Evolutionary conservation across 179 eudicot genomes (phyloP).

Genomic region (Silene coronaria): DNA sequence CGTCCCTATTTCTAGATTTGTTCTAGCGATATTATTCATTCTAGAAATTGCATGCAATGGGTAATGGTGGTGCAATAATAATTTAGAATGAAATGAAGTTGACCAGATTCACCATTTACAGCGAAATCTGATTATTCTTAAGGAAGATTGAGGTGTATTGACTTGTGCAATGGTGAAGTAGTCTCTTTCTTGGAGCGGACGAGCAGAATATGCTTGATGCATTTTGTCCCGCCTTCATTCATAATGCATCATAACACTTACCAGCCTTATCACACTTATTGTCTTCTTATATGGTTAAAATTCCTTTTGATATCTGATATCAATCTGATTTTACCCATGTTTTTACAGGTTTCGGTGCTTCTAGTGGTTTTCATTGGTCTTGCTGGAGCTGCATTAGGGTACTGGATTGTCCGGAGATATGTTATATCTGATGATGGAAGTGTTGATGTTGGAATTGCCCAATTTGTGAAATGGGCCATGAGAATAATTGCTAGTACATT

Average conservation of each 20-base stretch:
- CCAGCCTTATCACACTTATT: background rate
- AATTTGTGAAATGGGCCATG: conserved; percentile 89
- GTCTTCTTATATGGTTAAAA: background rate
- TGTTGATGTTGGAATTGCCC: conserved; percentile 79
- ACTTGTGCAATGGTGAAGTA: background rate
- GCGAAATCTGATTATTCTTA: background rate
- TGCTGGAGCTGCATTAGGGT: conserved; percentile 86
- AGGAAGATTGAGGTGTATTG: background rate
- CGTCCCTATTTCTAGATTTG: background rate
- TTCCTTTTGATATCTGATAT: background rate
- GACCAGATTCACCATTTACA: background rate
- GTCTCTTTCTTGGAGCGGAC: background rate
- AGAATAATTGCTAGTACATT: conserved; percentile 67
- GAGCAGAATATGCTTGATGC: background rate
- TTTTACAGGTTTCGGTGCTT: conserved; percentile 60
- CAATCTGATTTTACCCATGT: background rate
- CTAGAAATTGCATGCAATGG: no score
- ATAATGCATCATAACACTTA: background rate
- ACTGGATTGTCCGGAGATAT: conserved; percentile 76
- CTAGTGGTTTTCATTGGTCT: conserved; percentile 52
- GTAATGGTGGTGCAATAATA: background rate
- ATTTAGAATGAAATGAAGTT: background rate
- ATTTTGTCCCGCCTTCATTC: background rate
- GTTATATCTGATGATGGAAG: conserved; percentile 77
- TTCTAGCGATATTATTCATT: background rate